Evolutionary conservation across 176 grass and related monocot species (phyloP).

Genomic region (Lolium perenne): DNA sequence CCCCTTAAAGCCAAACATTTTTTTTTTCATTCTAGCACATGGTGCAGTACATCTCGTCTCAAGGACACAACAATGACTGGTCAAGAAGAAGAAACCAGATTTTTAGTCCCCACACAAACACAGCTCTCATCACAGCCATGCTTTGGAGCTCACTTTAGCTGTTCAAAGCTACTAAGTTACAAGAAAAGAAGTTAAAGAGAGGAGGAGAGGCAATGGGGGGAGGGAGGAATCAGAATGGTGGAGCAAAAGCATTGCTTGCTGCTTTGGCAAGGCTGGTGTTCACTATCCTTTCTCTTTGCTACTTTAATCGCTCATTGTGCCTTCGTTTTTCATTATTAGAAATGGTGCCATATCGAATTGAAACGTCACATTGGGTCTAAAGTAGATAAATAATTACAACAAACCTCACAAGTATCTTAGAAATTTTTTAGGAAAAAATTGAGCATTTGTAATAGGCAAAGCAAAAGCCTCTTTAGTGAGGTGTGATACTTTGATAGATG

Average conservation of each 20-base stretch:
- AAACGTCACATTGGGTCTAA: constrained; percentile 1
- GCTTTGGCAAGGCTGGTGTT: constrained; percentile 43
- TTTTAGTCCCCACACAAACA: constrained; percentile 31
- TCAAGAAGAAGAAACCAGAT: constrained; percentile 37
- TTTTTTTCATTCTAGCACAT: background rate
- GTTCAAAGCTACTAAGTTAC: constrained; percentile 49
- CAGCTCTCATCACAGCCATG: constrained; percentile 24
- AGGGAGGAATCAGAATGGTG: constrained; percentile 39
- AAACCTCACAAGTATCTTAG: background rate
- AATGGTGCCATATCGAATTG: constrained; percentile 22
- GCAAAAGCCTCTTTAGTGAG: constrained; percentile 16
- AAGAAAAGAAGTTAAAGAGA: constrained; percentile 72
- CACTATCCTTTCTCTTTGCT: constrained; percentile 21
- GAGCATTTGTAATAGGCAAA: background rate
- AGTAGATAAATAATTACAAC: background rate
- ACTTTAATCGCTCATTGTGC: constrained; percentile 21
- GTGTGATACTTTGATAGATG: background rate
- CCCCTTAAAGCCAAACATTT: too few species aligned
- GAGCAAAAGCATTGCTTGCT: constrained; percentile 38
- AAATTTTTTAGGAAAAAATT: constrained; percentile 1
- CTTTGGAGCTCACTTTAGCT: constrained; percentile 63
- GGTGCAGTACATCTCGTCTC: constrained; percentile 34
- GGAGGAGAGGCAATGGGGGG: constrained; percentile 21
- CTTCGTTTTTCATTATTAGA: background rate
- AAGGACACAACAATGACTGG: constrained; percentile 32